phyloP scores from a whole-genome alignment of 2,329 filamentous ascomycete species.

The Neurospora crassa region DNA sequence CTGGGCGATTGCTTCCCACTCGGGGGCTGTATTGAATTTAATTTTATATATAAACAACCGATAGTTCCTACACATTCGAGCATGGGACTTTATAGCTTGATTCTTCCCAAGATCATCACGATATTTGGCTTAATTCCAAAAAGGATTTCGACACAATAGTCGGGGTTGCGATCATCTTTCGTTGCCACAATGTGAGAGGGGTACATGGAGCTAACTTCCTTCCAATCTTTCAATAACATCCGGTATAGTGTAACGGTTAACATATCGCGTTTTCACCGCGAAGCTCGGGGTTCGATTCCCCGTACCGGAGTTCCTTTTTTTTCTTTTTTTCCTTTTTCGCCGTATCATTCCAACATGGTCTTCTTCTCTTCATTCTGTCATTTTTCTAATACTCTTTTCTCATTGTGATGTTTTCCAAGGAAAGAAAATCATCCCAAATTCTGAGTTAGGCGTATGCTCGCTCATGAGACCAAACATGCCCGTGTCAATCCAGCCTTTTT shows the following conservation, averaged over 20 bases:
- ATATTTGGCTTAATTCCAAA: background rate
- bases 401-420: too few species aligned
- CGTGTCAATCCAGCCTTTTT: too few species aligned
- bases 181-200: background rate
- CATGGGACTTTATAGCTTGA: too few species aligned
- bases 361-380: background rate
- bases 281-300: background rate
- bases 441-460: too few species aligned
- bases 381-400: background rate
- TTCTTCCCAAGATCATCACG: too few species aligned
- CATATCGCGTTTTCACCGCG: background rate
- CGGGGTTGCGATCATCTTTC: background rate
- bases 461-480: too few species aligned
- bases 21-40: background rate
- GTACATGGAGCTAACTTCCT: accelerated
- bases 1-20: background rate
- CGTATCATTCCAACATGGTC: background rate
- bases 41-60: too few species aligned
- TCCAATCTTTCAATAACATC: background rate
- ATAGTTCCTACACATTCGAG: too few species aligned
- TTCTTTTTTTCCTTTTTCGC: background rate
- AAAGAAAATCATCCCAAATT: too few species aligned
- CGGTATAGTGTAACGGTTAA: background rate
- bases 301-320: background rate
- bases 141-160: background rate